These are phyloP conservation scores for Phytophthora brassicae DNA, from an alignment of 352 stramenopile genomes.

Conservation along the genomic window DNA sequence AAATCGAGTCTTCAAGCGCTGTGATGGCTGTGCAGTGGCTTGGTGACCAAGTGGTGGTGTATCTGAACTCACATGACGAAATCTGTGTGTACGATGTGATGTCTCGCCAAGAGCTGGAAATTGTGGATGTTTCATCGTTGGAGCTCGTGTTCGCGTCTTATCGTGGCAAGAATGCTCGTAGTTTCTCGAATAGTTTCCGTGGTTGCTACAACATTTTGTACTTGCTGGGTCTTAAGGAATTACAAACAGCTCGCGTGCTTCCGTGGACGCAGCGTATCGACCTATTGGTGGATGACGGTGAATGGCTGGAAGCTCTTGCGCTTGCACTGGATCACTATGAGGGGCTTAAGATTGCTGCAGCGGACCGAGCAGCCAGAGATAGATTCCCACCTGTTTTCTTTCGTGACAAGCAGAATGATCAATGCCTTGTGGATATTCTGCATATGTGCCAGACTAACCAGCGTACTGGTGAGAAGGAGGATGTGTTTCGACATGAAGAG, in stretches of 20 bases:
- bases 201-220: slow-evolving; percentile 94
- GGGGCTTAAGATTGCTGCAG: slow-evolving; percentile 81
- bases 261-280: slow-evolving; percentile 93
- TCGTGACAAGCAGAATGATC: slow-evolving; percentile 86
- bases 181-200: slow-evolving; percentile 89
- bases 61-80: slow-evolving; percentile 94
- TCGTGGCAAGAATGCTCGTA: slow-evolving; percentile 80
- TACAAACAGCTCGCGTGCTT: slow-evolving; percentile 91
- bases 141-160: slow-evolving; percentile 94
- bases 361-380: slow-evolving; percentile 79
- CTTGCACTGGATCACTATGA: slow-evolving; percentile 96
- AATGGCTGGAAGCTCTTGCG: slow-evolving; percentile 96
- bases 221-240: slow-evolving; percentile 91
- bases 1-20: slow-evolving; percentile 87
- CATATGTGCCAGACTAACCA: slow-evolving; percentile 91
- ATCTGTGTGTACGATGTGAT: slow-evolving; percentile 97
- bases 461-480: slow-evolving; percentile 84
- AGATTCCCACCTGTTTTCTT: slow-evolving; percentile 89
- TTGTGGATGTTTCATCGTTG: slow-evolving; percentile 93
- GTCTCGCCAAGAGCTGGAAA: slow-evolving; percentile 94
- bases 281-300: slow-evolving; percentile 93
- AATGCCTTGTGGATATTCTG: slow-evolving; percentile 88
- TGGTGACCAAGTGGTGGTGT: slow-evolving; percentile 94
- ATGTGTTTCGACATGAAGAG: slow-evolving; percentile 85
- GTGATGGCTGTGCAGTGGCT: slow-evolving; percentile 96